Conservation (phyloP, 495 filamentous ascomycete species). For the Daldinia concentrica region DNA sequence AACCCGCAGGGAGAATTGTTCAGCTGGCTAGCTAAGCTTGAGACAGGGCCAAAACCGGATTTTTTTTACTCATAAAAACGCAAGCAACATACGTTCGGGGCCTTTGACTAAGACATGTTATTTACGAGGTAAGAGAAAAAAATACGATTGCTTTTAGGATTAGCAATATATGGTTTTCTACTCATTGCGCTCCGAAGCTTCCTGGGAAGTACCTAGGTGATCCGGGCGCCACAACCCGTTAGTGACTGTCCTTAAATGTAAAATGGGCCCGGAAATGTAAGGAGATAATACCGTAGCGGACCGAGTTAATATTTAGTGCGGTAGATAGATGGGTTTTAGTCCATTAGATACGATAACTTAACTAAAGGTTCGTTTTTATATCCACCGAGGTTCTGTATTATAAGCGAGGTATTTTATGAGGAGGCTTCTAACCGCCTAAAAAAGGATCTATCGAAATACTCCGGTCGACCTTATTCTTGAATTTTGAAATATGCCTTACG, state of each 20-base stretch:
- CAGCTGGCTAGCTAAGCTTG: conserved; percentile 35
- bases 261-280: not conserved
- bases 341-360: not conserved
- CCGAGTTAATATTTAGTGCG: conserved; percentile 17
- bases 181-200: not conserved
- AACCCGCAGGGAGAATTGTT: conserved; percentile 25
- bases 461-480: not conserved
- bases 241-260: not conserved
- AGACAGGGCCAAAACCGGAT: conserved; percentile 31
- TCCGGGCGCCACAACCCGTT: not conserved
- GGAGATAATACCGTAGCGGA: not conserved
- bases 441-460: not conserved
- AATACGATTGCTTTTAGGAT: conserved; percentile 4
- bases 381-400: not conserved
- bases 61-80: conserved; percentile 22
- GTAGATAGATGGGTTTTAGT: not conserved
- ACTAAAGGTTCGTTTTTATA: not conserved
- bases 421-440: not conserved
- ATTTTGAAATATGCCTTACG: conserved; percentile 12
- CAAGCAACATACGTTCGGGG: conserved; percentile 16
- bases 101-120: conserved; percentile 17
- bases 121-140: conserved; percentile 13
- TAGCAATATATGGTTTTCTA: not conserved
- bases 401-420: conserved; percentile 11
- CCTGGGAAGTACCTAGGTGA: not conserved